Percentiles rank a stretch among this genome's conserved stretches.
phyloP scores from a whole-genome alignment of 257 asterid species.

The Solanum okadae region DNA sequence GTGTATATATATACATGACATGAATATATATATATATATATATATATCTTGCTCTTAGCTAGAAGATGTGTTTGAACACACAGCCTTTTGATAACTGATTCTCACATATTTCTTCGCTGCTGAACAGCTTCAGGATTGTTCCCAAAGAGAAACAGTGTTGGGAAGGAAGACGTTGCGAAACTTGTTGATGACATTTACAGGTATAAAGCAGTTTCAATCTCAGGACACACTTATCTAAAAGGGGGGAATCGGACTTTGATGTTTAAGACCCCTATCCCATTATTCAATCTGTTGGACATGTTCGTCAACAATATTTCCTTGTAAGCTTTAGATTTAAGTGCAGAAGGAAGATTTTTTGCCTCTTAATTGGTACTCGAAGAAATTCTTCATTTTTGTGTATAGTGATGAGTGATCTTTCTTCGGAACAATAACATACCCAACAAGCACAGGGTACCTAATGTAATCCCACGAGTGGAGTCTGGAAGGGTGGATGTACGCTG shows the following conservation, averaged over 20 bases:
- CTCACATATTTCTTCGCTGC: not conserved
- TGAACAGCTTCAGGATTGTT: conserved; percentile 61
- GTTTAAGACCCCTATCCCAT: not conserved
- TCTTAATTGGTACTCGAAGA: not conserved
- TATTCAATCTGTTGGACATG: not conserved
- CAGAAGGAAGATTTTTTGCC: not conserved
- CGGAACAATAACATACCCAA: not conserved
- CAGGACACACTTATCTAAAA: not conserved
- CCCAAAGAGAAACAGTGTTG: conserved; percentile 67
- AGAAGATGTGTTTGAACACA: not conserved
- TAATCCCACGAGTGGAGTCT: not conserved
- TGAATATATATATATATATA: not conserved
- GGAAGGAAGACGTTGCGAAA: conserved; percentile 76
- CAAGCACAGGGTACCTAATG: not conserved
- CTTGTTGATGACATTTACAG: conserved; percentile 85
- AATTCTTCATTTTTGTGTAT: not conserved
- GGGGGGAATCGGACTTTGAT: not conserved
- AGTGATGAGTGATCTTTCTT: not conserved
- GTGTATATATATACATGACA: not conserved
- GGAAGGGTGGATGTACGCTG: not conserved
- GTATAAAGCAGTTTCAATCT: conserved; percentile 20
- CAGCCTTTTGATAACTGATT: not conserved
- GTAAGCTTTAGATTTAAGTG: not conserved
- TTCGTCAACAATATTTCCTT: not conserved
- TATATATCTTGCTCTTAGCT: not conserved